phyloP scores from a whole-genome alignment of 441 rosid genomes.

The Erodium moschatum region DNA sequence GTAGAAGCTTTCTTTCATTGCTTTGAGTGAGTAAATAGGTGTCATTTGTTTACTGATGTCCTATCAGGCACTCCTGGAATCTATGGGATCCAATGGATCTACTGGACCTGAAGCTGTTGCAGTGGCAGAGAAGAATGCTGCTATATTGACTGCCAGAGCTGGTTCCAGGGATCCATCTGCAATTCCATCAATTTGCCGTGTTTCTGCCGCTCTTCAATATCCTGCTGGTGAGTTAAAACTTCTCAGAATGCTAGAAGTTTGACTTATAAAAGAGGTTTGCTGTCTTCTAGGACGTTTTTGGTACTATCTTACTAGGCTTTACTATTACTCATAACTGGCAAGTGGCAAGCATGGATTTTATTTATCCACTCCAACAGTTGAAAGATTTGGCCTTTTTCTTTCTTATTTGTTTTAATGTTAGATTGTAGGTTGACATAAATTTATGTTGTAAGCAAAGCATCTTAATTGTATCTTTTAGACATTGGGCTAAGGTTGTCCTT shows the following conservation, averaged over 20 bases:
- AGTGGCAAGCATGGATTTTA: not conserved
- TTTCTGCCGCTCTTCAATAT: slow-evolving; percentile 92
- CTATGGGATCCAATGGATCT: slow-evolving; percentile 79
- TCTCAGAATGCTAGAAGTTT: slow-evolving; percentile 8
- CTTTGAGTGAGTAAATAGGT: not conserved
- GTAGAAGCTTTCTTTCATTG: not conserved
- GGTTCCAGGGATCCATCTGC: slow-evolving; percentile 99
- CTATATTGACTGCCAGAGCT: slow-evolving; percentile 89
- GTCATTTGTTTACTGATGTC: slow-evolving; percentile 15
- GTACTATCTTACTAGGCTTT: not conserved
- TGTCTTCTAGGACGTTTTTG: not conserved
- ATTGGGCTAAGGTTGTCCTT: not conserved
- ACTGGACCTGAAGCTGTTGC: slow-evolving; percentile 87
- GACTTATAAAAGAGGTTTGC: not conserved
- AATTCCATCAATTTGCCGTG: slow-evolving; percentile 88
- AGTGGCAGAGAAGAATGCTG: slow-evolving; percentile 86
- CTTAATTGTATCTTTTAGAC: not conserved
- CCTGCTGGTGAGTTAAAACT: slow-evolving; percentile 62
- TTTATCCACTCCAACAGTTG: not conserved
- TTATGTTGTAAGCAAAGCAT: not conserved
- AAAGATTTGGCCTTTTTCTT: not conserved
- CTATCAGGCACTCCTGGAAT: slow-evolving; percentile 74
- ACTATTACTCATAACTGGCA: not conserved
- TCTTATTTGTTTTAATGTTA: not conserved
- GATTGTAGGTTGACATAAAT: not conserved